Percentiles rank a stretch among this genome's conserved stretches.
phyloP scores from a whole-genome alignment of 345 rosid species.

The Dovyalis caffra region DNA sequence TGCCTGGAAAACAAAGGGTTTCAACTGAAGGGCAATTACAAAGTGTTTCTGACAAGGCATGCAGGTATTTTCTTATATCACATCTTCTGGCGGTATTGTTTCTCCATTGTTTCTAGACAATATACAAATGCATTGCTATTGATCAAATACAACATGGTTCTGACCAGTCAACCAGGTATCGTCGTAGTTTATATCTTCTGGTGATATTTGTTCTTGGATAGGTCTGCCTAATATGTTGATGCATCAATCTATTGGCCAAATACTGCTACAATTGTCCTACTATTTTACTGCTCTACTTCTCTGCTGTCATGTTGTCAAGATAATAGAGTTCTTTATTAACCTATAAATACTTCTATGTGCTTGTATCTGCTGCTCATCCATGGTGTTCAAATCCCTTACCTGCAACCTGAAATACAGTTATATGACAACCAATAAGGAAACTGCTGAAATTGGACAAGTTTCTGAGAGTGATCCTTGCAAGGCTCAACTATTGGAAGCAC shows the following conservation, averaged over 20 bases:
- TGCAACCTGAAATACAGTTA: constrained; percentile 20
- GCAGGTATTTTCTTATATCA: constrained; percentile 33
- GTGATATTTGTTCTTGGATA: background rate
- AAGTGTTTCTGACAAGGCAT: constrained; percentile 36
- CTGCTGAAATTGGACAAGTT: constrained; percentile 25
- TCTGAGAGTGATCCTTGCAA: constrained; percentile 55
- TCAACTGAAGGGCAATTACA: constrained; percentile 25
- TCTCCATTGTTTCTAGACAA: background rate
- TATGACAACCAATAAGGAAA: constrained; percentile 23
- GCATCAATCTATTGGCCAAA: background rate
- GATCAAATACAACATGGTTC: background rate
- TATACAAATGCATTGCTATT: background rate
- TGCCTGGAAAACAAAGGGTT: constrained; percentile 22
- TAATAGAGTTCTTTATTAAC: background rate
- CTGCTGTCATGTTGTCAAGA: background rate
- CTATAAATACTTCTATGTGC: background rate
- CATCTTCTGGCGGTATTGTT: constrained; percentile 1
- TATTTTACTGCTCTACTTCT: background rate
- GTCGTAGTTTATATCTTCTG: background rate
- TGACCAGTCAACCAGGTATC: background rate
- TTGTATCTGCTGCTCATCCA: background rate
- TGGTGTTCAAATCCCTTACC: background rate
- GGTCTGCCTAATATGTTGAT: background rate
- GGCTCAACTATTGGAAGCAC: constrained; percentile 79
- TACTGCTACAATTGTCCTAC: background rate